A percentile compares a stretch with the other conserved stretches of the same genome.
phyloP scores from a whole-genome alignment of 805 yeast genomes.

The Metschnikowia cerradonensis region DNA sequence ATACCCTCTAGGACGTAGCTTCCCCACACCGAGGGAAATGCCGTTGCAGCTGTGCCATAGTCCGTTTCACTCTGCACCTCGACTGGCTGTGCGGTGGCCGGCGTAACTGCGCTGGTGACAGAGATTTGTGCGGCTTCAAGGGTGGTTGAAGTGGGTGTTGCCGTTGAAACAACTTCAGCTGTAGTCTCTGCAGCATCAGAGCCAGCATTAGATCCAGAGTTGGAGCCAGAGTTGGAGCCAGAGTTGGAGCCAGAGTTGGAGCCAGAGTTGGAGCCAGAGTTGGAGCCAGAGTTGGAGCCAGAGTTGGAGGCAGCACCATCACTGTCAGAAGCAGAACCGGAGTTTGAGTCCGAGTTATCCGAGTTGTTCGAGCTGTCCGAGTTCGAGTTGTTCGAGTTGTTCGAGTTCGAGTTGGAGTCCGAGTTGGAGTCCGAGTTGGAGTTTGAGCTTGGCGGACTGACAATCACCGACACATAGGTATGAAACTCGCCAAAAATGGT shows the following conservation, averaged over 20 bases:
- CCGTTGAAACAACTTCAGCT: too few species aligned
- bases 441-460: not conserved
- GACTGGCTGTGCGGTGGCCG: too few species aligned
- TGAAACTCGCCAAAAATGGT: conserved; percentile 37
- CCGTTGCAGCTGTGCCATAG: conserved; percentile 9
- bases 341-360: not conserved
- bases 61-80: conserved; percentile 1
- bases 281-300: too few species aligned
- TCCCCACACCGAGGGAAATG: conserved; percentile 19
- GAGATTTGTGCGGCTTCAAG: conserved; percentile 4
- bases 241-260: not conserved
- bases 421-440: not conserved
- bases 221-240: not conserved
- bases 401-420: not conserved
- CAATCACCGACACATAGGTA: conserved; percentile 24
- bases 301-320: too few species aligned
- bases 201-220: too few species aligned
- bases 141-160: conserved; percentile 6
- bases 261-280: too few species aligned
- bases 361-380: not conserved
- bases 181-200: not conserved
- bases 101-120: too few species aligned
- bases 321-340: too few species aligned
- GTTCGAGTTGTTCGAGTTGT: not conserved
- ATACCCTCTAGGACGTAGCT: conserved; percentile 34